These are phyloP conservation scores for Phlebopus sp. DNA, from an alignment of 1,284 basidiomycete species.

Conservation along the genomic window DNA sequence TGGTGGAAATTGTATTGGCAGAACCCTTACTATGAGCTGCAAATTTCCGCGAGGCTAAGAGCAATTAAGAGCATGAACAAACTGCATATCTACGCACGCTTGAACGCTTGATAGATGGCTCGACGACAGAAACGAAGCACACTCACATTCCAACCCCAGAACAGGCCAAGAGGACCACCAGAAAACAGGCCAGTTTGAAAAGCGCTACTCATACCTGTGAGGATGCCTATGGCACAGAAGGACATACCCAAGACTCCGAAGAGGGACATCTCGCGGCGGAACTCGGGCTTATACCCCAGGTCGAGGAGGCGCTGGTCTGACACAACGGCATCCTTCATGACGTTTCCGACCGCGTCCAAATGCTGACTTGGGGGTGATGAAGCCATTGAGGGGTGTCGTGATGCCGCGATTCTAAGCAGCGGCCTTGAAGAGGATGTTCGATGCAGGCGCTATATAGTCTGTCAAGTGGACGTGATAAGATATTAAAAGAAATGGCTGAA, in stretches of 20 bases:
- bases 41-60: constrained; percentile 56
- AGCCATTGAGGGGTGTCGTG: constrained; percentile 11
- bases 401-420: background rate
- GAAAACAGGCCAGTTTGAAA: constrained; percentile 60
- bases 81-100: constrained; percentile 45
- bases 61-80: constrained; percentile 61
- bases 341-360: constrained; percentile 8
- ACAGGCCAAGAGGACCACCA: constrained; percentile 56
- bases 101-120: background rate
- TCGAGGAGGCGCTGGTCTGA: constrained; percentile 51
- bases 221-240: constrained; percentile 58
- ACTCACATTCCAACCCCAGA: constrained; percentile 66
- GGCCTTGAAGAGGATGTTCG: background rate
- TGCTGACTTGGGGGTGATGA: constrained; percentile 2
- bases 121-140: background rate
- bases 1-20: background rate
- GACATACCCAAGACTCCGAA: constrained; percentile 61
- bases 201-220: constrained; percentile 58
- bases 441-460: background rate
- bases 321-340: constrained; percentile 9
- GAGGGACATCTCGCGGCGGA: constrained; percentile 56
- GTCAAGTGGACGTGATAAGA: too few relatives aligned
- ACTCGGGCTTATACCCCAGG: constrained; percentile 54
- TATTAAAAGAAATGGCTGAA: too few relatives aligned
- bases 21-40: constrained; percentile 51